Percentiles rank a stretch among this genome's conserved stretches.
Conservation (phyloP, 2,329 filamentous ascomycete genomes). For the Fusarium nanum region DNA sequence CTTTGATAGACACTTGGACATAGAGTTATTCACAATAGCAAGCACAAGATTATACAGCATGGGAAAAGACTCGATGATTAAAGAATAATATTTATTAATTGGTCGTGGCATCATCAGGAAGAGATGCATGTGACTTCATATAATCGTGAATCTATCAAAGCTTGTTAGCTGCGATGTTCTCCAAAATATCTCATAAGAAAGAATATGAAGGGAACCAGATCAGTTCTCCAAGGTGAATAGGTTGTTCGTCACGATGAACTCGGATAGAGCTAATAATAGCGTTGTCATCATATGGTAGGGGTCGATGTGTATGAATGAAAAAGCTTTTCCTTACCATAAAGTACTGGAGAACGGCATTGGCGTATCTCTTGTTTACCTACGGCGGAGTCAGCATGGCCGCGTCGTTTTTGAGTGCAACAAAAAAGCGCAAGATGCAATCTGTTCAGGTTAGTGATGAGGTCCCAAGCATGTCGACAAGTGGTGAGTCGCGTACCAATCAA, state of each 20-base stretch:
- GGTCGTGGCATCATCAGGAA: not conserved
- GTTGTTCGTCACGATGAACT: constrained; percentile 67
- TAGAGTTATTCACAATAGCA: not conserved
- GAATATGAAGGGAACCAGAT: constrained; percentile 47
- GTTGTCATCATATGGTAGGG: constrained; percentile 62
- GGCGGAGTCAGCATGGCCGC: constrained; percentile 30
- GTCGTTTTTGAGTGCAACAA: not conserved
- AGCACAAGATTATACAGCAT: not conserved
- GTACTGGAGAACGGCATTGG: not conserved
- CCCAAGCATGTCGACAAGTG: not conserved
- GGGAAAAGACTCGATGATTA: too few species aligned
- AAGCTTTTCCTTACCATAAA: constrained; percentile 27
- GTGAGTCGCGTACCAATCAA: constrained; percentile 55
- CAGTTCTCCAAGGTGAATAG: constrained; percentile 73
- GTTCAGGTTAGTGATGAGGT: constrained; percentile 21
- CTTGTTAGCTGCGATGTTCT: constrained; percentile 20
- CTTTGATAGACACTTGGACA: not conserved
- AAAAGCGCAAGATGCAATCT: constrained; percentile 19
- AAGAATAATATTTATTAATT: not conserved
- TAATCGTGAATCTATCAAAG: not conserved
- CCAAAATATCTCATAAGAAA: constrained; percentile 5
- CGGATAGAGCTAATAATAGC: constrained; percentile 59
- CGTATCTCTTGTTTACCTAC: constrained; percentile 8
- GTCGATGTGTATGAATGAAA: not conserved
- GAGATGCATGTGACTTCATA: not conserved